Evolutionary conservation across 129 eudicot species (phyloP).

Genomic region (Saussurea involucrata): DNA sequence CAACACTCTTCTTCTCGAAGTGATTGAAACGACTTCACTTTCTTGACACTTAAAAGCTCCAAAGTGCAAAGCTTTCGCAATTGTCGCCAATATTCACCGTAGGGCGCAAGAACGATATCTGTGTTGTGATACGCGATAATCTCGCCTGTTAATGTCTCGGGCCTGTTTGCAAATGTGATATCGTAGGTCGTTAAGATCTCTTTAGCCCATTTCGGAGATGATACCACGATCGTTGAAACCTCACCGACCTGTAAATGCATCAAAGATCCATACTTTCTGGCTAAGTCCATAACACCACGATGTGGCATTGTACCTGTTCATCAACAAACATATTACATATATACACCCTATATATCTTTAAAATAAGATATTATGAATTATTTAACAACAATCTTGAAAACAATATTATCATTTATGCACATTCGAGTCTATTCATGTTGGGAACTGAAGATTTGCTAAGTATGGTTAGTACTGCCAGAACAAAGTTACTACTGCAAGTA

Average conservation of each 20-base stretch:
- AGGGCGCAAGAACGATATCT: slow-evolving; percentile 27
- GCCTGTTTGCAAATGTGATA: slow-evolving; percentile 26
- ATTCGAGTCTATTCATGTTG: too few relatives aligned
- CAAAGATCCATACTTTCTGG: slow-evolving; percentile 24
- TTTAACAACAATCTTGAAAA: too few relatives aligned
- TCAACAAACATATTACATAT: not conserved
- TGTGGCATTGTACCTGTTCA: slow-evolving; percentile 32
- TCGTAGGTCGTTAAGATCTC: slow-evolving; percentile 26
- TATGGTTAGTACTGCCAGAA: too few relatives aligned
- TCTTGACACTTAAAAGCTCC: slow-evolving; percentile 29
- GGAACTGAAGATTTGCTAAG: too few relatives aligned
- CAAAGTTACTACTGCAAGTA: too few relatives aligned
- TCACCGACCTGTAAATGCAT: slow-evolving; percentile 32
- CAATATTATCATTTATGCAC: too few relatives aligned
- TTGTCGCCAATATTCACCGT: slow-evolving; percentile 29
- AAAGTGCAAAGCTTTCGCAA: slow-evolving; percentile 30
- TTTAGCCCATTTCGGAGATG: slow-evolving; percentile 36
- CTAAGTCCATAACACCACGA: slow-evolving; percentile 25
- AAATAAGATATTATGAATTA: too few relatives aligned
- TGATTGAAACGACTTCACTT: slow-evolving; percentile 29
- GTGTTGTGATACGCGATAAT: slow-evolving; percentile 23
- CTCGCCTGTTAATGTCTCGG: slow-evolving; percentile 23
- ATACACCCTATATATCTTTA: too few relatives aligned
- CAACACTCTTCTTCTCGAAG: slow-evolving; percentile 29
- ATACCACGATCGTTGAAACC: slow-evolving; percentile 24